Base-by-base conservation (phyloP, 352 stramenopile genomes). In the Vaucheria bursata region DNA sequence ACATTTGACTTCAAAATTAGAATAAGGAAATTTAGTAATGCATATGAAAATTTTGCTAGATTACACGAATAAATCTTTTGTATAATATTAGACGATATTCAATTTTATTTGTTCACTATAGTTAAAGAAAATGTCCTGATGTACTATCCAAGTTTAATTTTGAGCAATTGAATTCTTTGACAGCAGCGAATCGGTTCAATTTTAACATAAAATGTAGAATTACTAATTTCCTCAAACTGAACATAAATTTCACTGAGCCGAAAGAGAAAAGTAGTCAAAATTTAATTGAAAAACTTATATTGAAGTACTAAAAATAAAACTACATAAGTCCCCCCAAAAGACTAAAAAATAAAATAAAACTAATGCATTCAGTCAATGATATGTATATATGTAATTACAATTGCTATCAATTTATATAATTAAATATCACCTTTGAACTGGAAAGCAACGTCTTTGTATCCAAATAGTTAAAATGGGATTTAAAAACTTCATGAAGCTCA, bases 401-500 rank as follows among this genome's bases (percentile, higher is more conserved):
- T 73, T 29, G 32, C 35, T 35, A 66, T 38, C 40, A 66, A 45
- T 18, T 64, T 38, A 33, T 74, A 12, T 35, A 66, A 45, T 35
- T 74, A 45, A 1, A 66, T 25, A 12, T 66, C 0, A 67, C 66
- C 29, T 66, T 76, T 75, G 52, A 2, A 66, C 18, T 6, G 36
- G 12, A 38, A 49, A 76, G 71, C 18, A 76, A 35, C 8, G 74
- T 53, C 8, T 29, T 32, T 8, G 74, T 79, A 29, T 36, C 59
- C 25, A 79, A 36, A 37, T 75, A 79, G 7, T 49, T 18, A 69
- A 79, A 75, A 35, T 66, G 40, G 6, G 69, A 12, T 49, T 67
- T 34, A 29, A 79, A 79, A 12, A 77, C 33, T 34, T 32, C 59
- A 37, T 79, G 74, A 25, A 79, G 31, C 25, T 31, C 66, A 0